phyloP scores from a whole-genome alignment of 2,329 filamentous ascomycete species.

The Paraphoma sp. region DNA sequence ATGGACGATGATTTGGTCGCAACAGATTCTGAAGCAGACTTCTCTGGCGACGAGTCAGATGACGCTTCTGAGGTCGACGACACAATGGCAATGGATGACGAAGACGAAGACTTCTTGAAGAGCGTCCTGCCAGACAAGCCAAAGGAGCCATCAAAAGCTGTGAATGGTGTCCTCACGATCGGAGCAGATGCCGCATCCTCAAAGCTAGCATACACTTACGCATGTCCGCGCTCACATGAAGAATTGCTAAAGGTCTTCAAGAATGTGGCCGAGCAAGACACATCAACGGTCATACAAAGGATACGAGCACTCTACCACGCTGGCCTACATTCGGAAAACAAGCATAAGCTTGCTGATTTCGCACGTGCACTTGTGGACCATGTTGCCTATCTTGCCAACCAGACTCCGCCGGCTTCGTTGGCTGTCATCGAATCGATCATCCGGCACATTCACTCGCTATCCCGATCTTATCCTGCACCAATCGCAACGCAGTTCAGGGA shows the following conservation, averaged over 20 bases:
- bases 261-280: slow-evolving; percentile 66
- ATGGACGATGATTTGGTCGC: slow-evolving; percentile 89
- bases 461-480: slow-evolving; percentile 81
- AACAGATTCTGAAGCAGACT: slow-evolving; percentile 69
- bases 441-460: slow-evolving; percentile 90
- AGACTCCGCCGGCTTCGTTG: slow-evolving; percentile 64
- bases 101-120: slow-evolving; percentile 57
- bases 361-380: slow-evolving; percentile 71
- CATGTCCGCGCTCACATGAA: slow-evolving; percentile 79
- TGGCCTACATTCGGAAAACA: slow-evolving; percentile 83
- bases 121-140: slow-evolving; percentile 47
- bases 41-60: slow-evolving; percentile 38
- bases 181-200: slow-evolving; percentile 54
- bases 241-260: slow-evolving; percentile 73
- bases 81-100: slow-evolving; percentile 51
- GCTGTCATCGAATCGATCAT: slow-evolving; percentile 77
- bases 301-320: slow-evolving; percentile 93
- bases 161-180: slow-evolving; percentile 50
- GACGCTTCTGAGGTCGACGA: slow-evolving; percentile 42
- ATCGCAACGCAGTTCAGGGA: slow-evolving; percentile 79
- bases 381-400: slow-evolving; percentile 63
- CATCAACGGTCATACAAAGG: slow-evolving; percentile 82
- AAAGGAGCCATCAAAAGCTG: slow-evolving; percentile 39
- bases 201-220: slow-evolving; percentile 79
- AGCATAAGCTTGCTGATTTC: slow-evolving; percentile 77